phyloP scores from a whole-genome alignment of 2,329 filamentous ascomycete genomes.

The Phyllosticta citriasiana region DNA sequence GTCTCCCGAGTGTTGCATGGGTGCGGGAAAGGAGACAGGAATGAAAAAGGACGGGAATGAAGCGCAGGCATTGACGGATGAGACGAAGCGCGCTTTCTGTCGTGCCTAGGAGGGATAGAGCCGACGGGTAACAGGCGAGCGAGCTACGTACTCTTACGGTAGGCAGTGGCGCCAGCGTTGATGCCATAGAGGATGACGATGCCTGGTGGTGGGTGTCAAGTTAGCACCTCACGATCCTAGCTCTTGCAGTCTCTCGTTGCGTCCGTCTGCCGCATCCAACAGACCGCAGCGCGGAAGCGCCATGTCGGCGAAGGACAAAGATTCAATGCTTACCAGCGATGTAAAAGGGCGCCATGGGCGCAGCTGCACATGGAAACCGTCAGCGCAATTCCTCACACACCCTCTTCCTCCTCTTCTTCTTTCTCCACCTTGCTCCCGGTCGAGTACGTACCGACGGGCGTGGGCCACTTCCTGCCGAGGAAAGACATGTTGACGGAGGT shows the following conservation, averaged over 20 bases:
- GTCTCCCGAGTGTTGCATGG: neutral
- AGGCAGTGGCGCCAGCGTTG: conserved; percentile 68
- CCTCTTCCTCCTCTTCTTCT: neutral
- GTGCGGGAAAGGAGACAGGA: neutral
- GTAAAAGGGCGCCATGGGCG: conserved; percentile 90
- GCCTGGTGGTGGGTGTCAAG: conserved; percentile 43
- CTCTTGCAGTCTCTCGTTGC: conserved; percentile 1
- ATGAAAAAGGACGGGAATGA: neutral
- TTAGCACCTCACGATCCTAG: neutral
- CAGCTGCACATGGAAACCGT: conserved; percentile 48
- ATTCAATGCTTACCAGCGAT: conserved; percentile 62
- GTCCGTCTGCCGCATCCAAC: neutral
- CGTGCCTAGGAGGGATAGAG: neutral
- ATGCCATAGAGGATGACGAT: conserved; percentile 81
- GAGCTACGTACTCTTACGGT: conserved; percentile 63
- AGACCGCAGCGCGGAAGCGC: neutral
- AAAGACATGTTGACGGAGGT: conserved; percentile 29
- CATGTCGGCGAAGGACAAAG: neutral
- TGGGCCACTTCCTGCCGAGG: conserved; percentile 43
- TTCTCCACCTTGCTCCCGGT: neutral
- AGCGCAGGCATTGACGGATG: neutral
- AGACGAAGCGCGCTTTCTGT: neutral
- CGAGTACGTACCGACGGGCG: conserved; percentile 36
- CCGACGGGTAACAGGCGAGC: neutral
- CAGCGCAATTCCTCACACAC: conserved; percentile 15